Base-by-base conservation (phyloP, 805 yeast genomes). In the Saccharomycopsis babjevae region DNA sequence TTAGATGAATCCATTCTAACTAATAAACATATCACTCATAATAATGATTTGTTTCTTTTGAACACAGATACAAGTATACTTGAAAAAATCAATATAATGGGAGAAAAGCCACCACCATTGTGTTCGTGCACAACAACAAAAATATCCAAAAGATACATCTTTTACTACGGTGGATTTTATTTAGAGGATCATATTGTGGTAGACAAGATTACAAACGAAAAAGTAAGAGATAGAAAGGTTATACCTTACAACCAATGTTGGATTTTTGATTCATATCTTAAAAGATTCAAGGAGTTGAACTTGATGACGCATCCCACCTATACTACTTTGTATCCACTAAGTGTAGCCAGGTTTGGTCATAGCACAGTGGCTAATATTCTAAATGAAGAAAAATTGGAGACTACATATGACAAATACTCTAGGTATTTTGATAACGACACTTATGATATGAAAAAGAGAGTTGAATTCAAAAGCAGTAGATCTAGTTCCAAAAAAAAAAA, bases 131-230 rank as follows among this genome's bases (percentile, higher is more conserved):
- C 77, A 5, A 77, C 80, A 15, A 74, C 82, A 8, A 75, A 72
- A 60, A 72, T 87, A 6, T 80, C 87, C 4, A 75, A 77, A 16
- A 71, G 82, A 42, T 84, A 84, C 66, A 76, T 83, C 15, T 77
- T 86, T 65, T 77, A 79, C 62, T 85, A 81, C 68, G 96, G 93
- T 16, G 96, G 94, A 0, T 81, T 85, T 68, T 80, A 79, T 67
- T 67, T 76, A 5, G 40, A 43, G 16, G 50, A 40, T 16, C 8
- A 34, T n/a, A 57, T 42, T 5, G 25, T 28, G 13, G 3, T 15
- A 4, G 58, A 40, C 16, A 28, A 56, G 13, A 15, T 18, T 8
- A 46, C 32, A 22, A 22, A 22, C 16, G 32, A 46, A 46, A 46
- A 46, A 25, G 25, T 46, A 6, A 46, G 16, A 46, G 52, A 46